A percentile compares a stretch with the other conserved stretches of the same genome.
Evolutionary conservation across 2,329 filamentous ascomycete genomes (phyloP).

Genomic region (Pleurostoma richardsiae): DNA sequence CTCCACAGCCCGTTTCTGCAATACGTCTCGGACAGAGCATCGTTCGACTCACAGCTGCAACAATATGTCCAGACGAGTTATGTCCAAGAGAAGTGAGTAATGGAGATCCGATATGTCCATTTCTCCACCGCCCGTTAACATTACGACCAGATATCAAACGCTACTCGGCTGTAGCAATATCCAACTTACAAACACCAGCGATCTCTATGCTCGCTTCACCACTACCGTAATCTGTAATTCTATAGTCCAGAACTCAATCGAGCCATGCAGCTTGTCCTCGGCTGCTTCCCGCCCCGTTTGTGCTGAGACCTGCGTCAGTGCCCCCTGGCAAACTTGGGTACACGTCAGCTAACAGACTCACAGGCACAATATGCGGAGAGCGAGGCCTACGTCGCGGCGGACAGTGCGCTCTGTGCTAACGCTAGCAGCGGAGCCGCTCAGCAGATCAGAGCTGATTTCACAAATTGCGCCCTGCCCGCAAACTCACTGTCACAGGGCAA

Average conservation of each 20-base stretch:
- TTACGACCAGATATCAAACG: conserved; percentile 63
- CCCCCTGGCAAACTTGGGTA: conserved; percentile 15
- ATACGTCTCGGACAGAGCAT: conserved; percentile 67
- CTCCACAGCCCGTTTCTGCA: conserved; percentile 76
- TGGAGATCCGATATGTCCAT: background rate
- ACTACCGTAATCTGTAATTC: conserved; percentile 89
- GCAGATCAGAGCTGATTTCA: conserved; percentile 88
- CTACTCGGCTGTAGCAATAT: conserved; percentile 77
- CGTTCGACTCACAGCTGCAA: conserved; percentile 73
- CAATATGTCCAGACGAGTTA: conserved; percentile 72
- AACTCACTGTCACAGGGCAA: conserved; percentile 65
- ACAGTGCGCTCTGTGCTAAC: conserved; percentile 66
- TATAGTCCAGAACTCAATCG: conserved; percentile 83
- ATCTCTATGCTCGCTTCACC: conserved; percentile 89
- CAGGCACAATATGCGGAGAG: conserved; percentile 77
- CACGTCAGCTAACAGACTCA: conserved; percentile 20
- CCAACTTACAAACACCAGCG: conserved; percentile 70
- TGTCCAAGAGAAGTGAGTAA: conserved; percentile 68
- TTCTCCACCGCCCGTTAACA: conserved; percentile 9
- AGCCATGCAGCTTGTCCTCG: conserved; percentile 60
- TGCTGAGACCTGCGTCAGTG: conserved; percentile 76
- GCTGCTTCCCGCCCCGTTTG: conserved; percentile 70
- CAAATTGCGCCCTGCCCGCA: conserved; percentile 80
- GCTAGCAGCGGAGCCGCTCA: conserved; percentile 60
- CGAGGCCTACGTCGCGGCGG: conserved; percentile 77